Percentiles rank a stretch among this genome's conserved stretches.
Evolutionary conservation across 164 flowering plant genomes (phyloP).

Genomic region (Platanus orientalis): DNA sequence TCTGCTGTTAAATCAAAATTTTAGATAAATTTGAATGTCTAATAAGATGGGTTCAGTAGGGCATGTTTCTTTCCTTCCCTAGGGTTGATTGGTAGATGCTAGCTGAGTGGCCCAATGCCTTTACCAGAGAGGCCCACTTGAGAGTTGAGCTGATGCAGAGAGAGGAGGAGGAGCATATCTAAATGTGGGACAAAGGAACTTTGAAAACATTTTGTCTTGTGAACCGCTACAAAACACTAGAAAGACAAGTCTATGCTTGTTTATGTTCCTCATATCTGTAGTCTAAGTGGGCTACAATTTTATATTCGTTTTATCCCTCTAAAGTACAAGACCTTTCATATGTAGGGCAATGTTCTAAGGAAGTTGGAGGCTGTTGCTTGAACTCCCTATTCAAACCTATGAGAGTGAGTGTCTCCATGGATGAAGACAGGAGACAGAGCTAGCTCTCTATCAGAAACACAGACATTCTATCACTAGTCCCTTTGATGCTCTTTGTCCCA

Average conservation of each 20-base stretch:
- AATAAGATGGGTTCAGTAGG: background rate
- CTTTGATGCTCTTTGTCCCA: background rate
- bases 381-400: background rate
- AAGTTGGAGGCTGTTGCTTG: background rate
- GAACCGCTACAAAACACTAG: background rate
- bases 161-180: background rate
- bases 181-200: background rate
- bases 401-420: slow-evolving; percentile 12
- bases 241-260: background rate
- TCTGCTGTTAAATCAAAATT: too few relatives aligned
- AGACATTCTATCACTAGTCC: background rate
- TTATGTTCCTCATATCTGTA: background rate
- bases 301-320: background rate
- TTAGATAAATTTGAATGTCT: too few relatives aligned
- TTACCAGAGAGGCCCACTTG: background rate
- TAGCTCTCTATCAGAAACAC: too few relatives aligned
- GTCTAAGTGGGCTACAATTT: slow-evolving; percentile 5
- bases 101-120: background rate
- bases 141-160: background rate
- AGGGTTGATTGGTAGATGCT: background rate
- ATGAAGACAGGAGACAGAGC: too few relatives aligned
- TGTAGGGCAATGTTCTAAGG: slow-evolving; percentile 8
- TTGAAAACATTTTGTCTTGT: too few relatives aligned
- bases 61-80: background rate
- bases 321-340: background rate